Percentiles rank a stretch among this genome's conserved stretches.
Evolutionary conservation across 441 rosid genomes (phyloP).

Genomic region (Populus hybrid): DNA sequence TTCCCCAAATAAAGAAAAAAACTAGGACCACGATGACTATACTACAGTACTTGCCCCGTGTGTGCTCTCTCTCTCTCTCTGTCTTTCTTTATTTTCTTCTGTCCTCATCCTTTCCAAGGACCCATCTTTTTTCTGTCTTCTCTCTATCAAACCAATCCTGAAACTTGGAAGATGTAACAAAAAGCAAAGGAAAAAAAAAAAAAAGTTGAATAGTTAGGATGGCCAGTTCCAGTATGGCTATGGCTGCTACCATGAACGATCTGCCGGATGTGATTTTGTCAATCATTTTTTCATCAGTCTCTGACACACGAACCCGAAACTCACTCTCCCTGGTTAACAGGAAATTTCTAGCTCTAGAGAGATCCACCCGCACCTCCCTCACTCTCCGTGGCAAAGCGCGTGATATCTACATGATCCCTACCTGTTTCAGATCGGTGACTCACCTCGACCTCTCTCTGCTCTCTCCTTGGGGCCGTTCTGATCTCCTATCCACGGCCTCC

Average conservation of each 20-base stretch:
- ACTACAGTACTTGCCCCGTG: too few species aligned
- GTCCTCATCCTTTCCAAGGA: too few species aligned
- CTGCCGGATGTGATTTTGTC: constrained; percentile 76
- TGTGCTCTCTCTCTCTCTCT: too few species aligned
- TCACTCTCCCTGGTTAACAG: constrained; percentile 65
- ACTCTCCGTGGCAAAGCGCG: constrained; percentile 87
- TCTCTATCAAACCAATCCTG: too few species aligned
- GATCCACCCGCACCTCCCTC: constrained; percentile 71
- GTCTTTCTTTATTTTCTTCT: too few species aligned
- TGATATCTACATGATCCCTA: constrained; percentile 54
- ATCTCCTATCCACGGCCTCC: constrained; percentile 37
- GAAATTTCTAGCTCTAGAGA: constrained; percentile 62
- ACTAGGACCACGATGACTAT: too few species aligned
- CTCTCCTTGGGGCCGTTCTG: constrained; percentile 84
- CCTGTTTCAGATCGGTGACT: constrained; percentile 63
- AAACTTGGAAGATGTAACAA: background rate
- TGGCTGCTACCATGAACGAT: constrained; percentile 42
- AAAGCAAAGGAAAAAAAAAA: background rate
- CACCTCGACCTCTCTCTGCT: constrained; percentile 78
- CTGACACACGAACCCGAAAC: constrained; percentile 72
- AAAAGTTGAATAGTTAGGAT: background rate
- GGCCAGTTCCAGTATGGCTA: background rate
- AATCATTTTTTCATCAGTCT: constrained; percentile 42
- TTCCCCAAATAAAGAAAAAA: too few species aligned
- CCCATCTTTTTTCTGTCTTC: too few species aligned